Conservation (phyloP, 345 rosid species). For the Erucastrum elatum region DNA sequence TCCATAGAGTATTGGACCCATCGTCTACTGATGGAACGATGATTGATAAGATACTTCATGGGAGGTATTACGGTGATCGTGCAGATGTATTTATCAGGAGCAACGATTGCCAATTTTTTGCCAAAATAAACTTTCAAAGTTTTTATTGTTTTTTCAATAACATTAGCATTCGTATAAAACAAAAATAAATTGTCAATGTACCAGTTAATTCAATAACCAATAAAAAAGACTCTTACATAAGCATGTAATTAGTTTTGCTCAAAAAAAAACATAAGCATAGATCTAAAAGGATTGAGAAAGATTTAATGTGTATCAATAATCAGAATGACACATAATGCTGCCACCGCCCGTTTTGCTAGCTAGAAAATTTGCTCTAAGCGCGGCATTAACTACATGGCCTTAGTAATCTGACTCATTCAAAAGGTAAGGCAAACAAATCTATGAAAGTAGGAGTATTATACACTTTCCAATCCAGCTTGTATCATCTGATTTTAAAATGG, state of each 20-base stretch:
- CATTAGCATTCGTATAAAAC: background rate
- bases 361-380: background rate
- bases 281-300: background rate
- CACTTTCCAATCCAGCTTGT: slow-evolving; percentile 27
- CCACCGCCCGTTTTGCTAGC: background rate
- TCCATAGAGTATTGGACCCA: slow-evolving; percentile 7
- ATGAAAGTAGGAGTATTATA: background rate
- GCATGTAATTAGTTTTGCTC: background rate
- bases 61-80: background rate
- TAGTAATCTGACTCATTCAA: slow-evolving; percentile 28
- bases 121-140: background rate
- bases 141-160: background rate
- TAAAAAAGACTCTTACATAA: slow-evolving; percentile 5
- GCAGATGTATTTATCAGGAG: slow-evolving; percentile 5
- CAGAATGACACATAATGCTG: background rate
- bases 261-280: background rate
- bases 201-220: background rate
- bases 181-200: background rate
- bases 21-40: slow-evolving; percentile 21
- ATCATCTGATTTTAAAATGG: slow-evolving; percentile 17
- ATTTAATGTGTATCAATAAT: background rate
- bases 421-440: slow-evolving; percentile 9
- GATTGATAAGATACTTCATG: background rate
- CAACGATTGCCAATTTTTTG: background rate
- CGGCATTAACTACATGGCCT: slow-evolving; percentile 17